These are phyloP conservation scores for Reticulascus tulasneorum DNA, from an alignment of 2,329 filamentous ascomycete genomes.

Conservation along the genomic window DNA sequence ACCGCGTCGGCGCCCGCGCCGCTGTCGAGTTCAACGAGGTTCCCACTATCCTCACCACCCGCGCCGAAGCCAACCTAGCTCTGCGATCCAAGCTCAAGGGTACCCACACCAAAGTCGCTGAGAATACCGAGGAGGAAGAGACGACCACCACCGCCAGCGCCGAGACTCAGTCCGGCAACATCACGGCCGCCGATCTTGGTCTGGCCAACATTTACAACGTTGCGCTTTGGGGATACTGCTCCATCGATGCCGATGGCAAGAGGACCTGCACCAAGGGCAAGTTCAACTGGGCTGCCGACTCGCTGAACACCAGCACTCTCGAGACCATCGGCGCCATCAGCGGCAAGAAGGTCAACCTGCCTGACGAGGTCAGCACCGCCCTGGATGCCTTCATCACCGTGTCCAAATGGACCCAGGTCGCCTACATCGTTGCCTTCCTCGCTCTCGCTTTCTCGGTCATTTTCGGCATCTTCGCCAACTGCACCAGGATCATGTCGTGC, in stretches of 20 bases:
- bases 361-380: conserved; percentile 60
- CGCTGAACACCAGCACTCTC: conserved; percentile 61
- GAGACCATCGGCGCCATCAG: conserved; percentile 46
- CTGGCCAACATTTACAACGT: conserved; percentile 77
- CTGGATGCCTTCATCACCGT: conserved; percentile 71
- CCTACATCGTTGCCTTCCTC: conserved; percentile 70
- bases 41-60: neutral
- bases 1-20: conserved; percentile 10
- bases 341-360: conserved; percentile 59
- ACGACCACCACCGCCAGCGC: conserved; percentile 21
- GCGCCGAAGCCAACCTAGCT: neutral
- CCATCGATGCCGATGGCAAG: conserved; percentile 50
- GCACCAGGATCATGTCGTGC: conserved; percentile 76
- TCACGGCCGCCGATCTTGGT: conserved; percentile 54
- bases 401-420: conserved; percentile 77
- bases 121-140: conserved; percentile 13
- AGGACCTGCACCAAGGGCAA: conserved; percentile 66
- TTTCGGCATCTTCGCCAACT: conserved; percentile 77
- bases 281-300: conserved; percentile 73
- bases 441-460: conserved; percentile 69
- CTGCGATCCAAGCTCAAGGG: too few species aligned
- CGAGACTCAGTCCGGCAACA: conserved; percentile 36
- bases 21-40: conserved; percentile 22
- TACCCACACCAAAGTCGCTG: conserved; percentile 31
- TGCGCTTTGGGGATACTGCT: conserved; percentile 85